Evolutionary conservation across 805 yeast species (phyloP).

Genomic region (Kazachstania kunashirensis): DNA sequence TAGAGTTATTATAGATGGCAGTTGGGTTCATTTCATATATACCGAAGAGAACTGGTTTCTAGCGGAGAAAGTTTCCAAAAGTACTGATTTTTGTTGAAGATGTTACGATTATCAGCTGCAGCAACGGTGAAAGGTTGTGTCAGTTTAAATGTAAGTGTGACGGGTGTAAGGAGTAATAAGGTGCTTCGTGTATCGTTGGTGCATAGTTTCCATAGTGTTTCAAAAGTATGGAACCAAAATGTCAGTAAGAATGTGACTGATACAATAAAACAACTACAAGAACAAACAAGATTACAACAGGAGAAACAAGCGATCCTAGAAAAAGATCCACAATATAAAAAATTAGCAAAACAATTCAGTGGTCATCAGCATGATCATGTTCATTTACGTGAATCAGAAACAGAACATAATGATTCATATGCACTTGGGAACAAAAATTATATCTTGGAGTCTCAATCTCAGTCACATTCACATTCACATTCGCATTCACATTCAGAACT

Average conservation of each 20-base stretch:
- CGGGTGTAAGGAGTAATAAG: too few species aligned
- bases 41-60: too few species aligned
- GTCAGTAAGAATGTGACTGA: background rate
- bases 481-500: conserved; percentile 29
- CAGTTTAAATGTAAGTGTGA: too few species aligned
- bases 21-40: too few species aligned
- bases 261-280: background rate
- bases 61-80: too few species aligned
- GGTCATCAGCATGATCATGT: conserved; percentile 30
- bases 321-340: conserved; percentile 12
- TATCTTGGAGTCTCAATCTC: too few species aligned
- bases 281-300: background rate
- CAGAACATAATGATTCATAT: conserved; percentile 35
- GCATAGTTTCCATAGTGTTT: background rate
- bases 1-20: too few species aligned
- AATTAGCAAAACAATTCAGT: conserved; percentile 12
- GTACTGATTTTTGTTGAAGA: too few species aligned
- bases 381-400: conserved; percentile 35
- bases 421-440: too few species aligned
- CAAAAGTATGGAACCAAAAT: background rate
- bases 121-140: too few species aligned
- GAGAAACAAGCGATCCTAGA: conserved; percentile 8
- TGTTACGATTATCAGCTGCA: background rate
- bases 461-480: conserved; percentile 26
- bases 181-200: background rate